Percentiles rank a stretch among this genome's conserved stretches.
Evolutionary conservation across 768 basidiomycete genomes (phyloP).

Genomic region (Auricularia auricula-judae): DNA sequence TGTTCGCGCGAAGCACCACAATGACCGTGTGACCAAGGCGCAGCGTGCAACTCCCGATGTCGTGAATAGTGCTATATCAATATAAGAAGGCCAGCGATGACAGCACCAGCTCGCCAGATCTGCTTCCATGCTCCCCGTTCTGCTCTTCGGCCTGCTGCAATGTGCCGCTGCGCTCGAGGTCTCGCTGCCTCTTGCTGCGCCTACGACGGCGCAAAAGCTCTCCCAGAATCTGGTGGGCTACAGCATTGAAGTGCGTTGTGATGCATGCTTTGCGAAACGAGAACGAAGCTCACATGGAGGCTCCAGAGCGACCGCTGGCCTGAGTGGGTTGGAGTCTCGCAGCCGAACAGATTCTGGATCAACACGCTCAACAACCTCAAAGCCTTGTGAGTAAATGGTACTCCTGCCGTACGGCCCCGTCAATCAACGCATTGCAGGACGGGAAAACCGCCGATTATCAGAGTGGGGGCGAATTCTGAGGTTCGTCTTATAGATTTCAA

Average conservation of each 20-base stretch:
- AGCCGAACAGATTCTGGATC: slow-evolving; percentile 47
- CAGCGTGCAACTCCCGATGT: too few species aligned
- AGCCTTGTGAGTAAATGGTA: slow-evolving; percentile 15
- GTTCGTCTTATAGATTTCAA: neutral
- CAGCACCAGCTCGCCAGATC: too few species aligned
- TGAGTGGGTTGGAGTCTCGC: slow-evolving; percentile 47
- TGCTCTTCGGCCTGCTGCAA: neutral
- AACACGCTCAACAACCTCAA: slow-evolving; percentile 49
- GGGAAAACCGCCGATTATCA: slow-evolving; percentile 7
- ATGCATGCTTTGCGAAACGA: neutral
- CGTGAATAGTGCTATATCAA: too few species aligned
- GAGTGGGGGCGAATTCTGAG: slow-evolving; percentile 10
- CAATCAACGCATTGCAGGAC: slow-evolving; percentile 2
- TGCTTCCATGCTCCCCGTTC: neutral
- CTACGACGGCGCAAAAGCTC: slow-evolving; percentile 25
- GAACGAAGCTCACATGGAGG: neutral
- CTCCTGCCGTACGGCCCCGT: neutral
- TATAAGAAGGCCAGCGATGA: too few species aligned
- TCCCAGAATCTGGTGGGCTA: slow-evolving; percentile 14
- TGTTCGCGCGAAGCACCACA: too few species aligned
- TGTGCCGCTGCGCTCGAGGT: slow-evolving; percentile 17
- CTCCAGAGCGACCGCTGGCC: slow-evolving; percentile 47
- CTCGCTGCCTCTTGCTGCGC: slow-evolving; percentile 28
- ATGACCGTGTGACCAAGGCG: too few species aligned
- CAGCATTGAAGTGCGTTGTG: neutral